Evolutionary conservation across 192 early-diverging fungal species (phyloP).

Genomic region (Chytriomyces sp.): DNA sequence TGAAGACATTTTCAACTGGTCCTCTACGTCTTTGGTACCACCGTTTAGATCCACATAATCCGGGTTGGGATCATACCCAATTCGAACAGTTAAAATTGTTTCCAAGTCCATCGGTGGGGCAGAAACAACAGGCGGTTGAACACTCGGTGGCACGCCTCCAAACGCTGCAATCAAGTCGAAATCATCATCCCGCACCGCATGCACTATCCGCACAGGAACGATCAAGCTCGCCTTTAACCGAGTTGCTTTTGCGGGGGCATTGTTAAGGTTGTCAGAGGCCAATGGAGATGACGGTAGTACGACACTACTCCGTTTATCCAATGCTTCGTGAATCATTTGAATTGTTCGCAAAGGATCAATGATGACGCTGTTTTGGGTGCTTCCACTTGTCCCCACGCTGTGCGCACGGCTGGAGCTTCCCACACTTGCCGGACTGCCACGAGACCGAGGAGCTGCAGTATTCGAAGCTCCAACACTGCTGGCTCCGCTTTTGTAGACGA

Average conservation of each 20-base stretch:
- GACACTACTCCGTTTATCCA: slow-evolving; percentile 21
- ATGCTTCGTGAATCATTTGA: slow-evolving; percentile 32
- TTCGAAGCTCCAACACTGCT: not conserved
- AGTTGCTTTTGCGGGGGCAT: not conserved
- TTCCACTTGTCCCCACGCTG: not conserved
- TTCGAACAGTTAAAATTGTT: slow-evolving; percentile 22
- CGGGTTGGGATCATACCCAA: slow-evolving; percentile 25
- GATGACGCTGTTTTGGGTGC: slow-evolving; percentile 28
- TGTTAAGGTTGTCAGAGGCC: not conserved
- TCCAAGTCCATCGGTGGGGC: not conserved
- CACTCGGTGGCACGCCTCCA: not conserved
- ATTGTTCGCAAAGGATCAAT: slow-evolving; percentile 32
- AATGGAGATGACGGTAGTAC: not conserved
- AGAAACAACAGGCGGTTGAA: not conserved
- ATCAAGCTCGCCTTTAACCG: slow-evolving; percentile 33
- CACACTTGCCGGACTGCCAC: not conserved
- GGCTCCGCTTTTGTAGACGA: slow-evolving; percentile 25
- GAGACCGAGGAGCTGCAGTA: not conserved
- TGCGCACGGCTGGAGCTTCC: slow-evolving; percentile 6
- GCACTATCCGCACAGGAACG: slow-evolving; percentile 23
- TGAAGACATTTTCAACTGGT: slow-evolving; percentile 19
- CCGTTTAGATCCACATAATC: slow-evolving; percentile 2
- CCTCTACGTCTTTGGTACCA: not conserved
- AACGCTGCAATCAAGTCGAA: slow-evolving; percentile 22
- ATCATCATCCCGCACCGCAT: slow-evolving; percentile 11